Evolutionary conservation across 2,329 filamentous ascomycete species (phyloP).

Genomic region (Ophiobolus disseminans): DNA sequence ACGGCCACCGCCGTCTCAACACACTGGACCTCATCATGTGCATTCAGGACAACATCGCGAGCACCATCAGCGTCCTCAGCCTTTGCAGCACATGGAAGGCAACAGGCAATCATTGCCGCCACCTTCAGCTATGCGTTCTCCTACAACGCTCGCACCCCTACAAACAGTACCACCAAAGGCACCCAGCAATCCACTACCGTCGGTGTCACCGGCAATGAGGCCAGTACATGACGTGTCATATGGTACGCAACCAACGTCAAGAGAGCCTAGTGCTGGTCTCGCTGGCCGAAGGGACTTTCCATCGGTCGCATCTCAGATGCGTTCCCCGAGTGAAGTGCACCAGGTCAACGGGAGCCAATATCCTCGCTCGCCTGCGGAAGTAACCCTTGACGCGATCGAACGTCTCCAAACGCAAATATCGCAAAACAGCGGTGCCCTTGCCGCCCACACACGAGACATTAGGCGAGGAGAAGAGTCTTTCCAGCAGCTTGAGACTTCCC

Average conservation of each 20-base stretch:
- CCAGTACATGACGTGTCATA: constrained; percentile 24
- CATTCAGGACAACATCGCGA: constrained; percentile 23
- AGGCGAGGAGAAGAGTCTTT: constrained; percentile 35
- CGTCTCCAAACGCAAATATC: constrained; percentile 58
- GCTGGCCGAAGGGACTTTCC: constrained; percentile 25
- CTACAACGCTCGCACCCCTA: constrained; percentile 16
- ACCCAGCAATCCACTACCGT: constrained; percentile 20
- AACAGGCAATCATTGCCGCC: constrained; percentile 26
- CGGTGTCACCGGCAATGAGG: constrained; percentile 24
- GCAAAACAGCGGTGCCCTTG: constrained; percentile 51
- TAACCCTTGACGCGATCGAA: constrained; percentile 51
- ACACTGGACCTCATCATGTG: constrained; percentile 23
- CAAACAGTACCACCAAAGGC: constrained; percentile 24
- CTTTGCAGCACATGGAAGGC: constrained; percentile 26
- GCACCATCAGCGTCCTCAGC: constrained; percentile 22
- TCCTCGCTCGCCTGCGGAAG: constrained; percentile 37
- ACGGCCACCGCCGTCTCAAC: constrained; percentile 25
- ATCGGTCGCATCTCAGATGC: constrained; percentile 15
- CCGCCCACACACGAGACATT: constrained; percentile 42
- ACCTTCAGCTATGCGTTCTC: constrained; percentile 24
- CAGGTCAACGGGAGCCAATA: constrained; percentile 37
- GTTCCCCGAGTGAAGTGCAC: constrained; percentile 21
- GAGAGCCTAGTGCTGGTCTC: constrained; percentile 18
- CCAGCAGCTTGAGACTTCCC: constrained; percentile 41
- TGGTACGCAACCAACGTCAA: constrained; percentile 17